Conservation (phyloP, 1,284 basidiomycete species). For the Phellinidium pouzarii region DNA sequence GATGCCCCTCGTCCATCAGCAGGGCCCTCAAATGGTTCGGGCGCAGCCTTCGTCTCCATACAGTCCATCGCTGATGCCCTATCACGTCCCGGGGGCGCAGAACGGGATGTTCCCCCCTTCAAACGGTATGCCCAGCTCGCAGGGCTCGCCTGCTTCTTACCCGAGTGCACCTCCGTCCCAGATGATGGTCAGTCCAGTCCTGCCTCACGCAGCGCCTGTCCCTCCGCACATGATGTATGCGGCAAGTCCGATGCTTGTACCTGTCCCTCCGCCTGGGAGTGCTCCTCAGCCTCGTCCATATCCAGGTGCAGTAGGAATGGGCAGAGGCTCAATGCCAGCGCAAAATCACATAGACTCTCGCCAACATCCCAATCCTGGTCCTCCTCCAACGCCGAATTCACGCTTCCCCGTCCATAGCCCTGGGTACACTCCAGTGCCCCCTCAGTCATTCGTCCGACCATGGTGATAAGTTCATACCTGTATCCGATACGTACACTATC, state of each 20-base stretch:
- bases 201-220: slow-evolving; percentile 42
- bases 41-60: slow-evolving; percentile 52
- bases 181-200: slow-evolving; percentile 60
- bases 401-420: slow-evolving; percentile 26
- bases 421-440: slow-evolving; percentile 30
- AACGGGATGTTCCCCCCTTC: slow-evolving; percentile 42
- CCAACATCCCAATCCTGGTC: slow-evolving; percentile 27
- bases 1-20: slow-evolving; percentile 47
- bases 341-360: slow-evolving; percentile 29
- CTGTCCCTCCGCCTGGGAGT: slow-evolving; percentile 32
- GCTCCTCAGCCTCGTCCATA: slow-evolving; percentile 18
- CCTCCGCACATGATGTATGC: slow-evolving; percentile 48
- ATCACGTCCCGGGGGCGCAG: slow-evolving; percentile 44
- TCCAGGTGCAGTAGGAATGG: slow-evolving; percentile 20
- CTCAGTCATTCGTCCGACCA: slow-evolving; percentile 34
- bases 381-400: slow-evolving; percentile 25
- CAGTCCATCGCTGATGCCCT: slow-evolving; percentile 54
- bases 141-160: slow-evolving; percentile 36
- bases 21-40: slow-evolving; percentile 49
- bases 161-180: slow-evolving; percentile 37
- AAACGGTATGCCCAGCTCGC: slow-evolving; percentile 31
- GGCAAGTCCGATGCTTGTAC: slow-evolving; percentile 62
- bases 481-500: slow-evolving; percentile 25
- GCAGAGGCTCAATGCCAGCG: slow-evolving; percentile 21
- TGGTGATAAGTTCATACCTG: slow-evolving; percentile 24